Conservation (phyloP, 805 yeast genomes). For the Sugiyamaella qingdaonensis region DNA sequence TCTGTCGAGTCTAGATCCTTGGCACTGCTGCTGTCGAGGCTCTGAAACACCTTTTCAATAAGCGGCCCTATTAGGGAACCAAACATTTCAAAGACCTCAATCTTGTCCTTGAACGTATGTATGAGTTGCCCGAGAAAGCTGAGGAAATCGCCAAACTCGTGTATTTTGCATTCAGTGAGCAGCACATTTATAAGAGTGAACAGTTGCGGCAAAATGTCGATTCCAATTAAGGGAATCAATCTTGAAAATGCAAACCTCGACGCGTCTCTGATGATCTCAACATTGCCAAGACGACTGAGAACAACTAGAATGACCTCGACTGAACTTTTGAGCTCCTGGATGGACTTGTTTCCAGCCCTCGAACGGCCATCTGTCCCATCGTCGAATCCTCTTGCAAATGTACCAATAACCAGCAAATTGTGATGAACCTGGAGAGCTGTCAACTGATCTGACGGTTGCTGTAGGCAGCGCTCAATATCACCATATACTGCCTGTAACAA, state of each 20-base stretch:
- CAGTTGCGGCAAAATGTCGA: constrained; percentile 47
- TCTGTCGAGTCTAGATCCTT: constrained; percentile 50
- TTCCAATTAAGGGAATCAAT: constrained; percentile 68
- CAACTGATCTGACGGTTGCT: constrained; percentile 35
- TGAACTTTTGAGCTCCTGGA: constrained; percentile 57
- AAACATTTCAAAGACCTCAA: constrained; percentile 65
- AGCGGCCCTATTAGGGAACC: constrained; percentile 74
- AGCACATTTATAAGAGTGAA: constrained; percentile 69
- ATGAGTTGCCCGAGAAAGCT: constrained; percentile 84
- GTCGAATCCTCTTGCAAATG: constrained; percentile 82
- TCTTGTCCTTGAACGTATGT: constrained; percentile 67
- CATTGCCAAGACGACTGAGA: constrained; percentile 64
- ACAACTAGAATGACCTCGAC: constrained; percentile 83
- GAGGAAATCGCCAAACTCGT: constrained; percentile 75
- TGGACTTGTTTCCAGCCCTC: constrained; percentile 8
- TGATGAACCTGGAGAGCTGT: constrained; percentile 77
- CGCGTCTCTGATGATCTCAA: constrained; percentile 74
- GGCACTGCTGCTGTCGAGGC: constrained; percentile 33
- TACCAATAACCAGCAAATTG: constrained; percentile 80
- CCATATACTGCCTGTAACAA: constrained; percentile 72
- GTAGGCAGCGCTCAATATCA: constrained; percentile 56
- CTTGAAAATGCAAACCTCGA: constrained; percentile 84
- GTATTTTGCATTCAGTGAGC: constrained; percentile 53
- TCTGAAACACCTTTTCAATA: constrained; percentile 54
- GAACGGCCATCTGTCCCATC: constrained; percentile 32